Percentiles rank a stretch among this genome's conserved stretches.
phyloP scores from a whole-genome alignment of 495 filamentous ascomycete genomes.

The Aspergillus mulundensis region DNA sequence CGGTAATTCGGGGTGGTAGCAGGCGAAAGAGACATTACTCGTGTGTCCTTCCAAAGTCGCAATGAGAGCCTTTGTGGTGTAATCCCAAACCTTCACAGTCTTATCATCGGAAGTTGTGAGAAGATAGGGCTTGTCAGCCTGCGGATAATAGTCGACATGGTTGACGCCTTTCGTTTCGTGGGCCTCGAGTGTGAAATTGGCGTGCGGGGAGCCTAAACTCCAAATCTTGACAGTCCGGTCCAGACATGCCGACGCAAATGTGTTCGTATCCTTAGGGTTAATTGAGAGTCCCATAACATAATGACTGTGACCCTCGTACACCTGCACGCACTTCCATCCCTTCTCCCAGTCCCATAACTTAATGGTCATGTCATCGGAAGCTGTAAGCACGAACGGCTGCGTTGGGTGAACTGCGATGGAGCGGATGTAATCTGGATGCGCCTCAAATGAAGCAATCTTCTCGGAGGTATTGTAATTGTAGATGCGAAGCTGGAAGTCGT shows the following conservation, averaged over 20 bases:
- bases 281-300: constrained; percentile 99
- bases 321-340: constrained; percentile 94
- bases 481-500: constrained; percentile 95
- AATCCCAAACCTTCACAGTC: constrained; percentile 96
- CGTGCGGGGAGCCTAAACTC: constrained; percentile 83
- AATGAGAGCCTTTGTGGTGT: constrained; percentile 95
- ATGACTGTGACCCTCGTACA: constrained; percentile 97
- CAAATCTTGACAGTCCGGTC: constrained; percentile 98
- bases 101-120: constrained; percentile 94
- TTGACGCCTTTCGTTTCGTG: constrained; percentile 99
- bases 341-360: constrained; percentile 99
- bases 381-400: constrained; percentile 92
- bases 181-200: constrained; percentile 94
- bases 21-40: constrained; percentile 98
- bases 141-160: constrained; percentile 95
- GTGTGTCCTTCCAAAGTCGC: constrained; percentile 96
- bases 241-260: constrained; percentile 94
- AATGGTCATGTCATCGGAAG: constrained; percentile 99
- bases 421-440: constrained; percentile 97
- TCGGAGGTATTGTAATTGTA: constrained; percentile 99
- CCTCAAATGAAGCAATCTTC: constrained; percentile 97
- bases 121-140: constrained; percentile 94
- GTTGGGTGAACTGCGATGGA: constrained; percentile 96
- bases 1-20: constrained; percentile 94
- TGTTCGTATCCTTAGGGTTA: constrained; percentile 98